Evolutionary conservation across 495 filamentous ascomycete species (phyloP), one percentile per base, ranked within the genome.

Genomic region (Aspergillus carlsbadensis): DNA sequence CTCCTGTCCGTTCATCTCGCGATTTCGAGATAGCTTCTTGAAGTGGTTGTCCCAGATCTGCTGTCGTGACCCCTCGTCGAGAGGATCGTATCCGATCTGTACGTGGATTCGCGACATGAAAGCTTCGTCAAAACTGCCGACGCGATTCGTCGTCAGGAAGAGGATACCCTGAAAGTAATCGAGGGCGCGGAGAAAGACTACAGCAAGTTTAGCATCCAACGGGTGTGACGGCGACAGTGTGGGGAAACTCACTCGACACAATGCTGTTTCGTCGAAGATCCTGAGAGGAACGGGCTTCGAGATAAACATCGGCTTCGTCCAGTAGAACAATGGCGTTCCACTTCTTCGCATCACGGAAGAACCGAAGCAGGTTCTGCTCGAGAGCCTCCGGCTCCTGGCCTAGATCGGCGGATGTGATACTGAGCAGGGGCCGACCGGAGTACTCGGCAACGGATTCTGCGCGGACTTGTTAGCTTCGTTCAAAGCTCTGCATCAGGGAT

Each of bases 201-300:
- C 8, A n/a, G 14, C n/a, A n/a, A 41, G 4, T 3, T 41, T 41
- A 10, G 37, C n/a, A 13, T 4, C 6, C 6, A n/a, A 3, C 37
- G 1, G 7, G 37, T 1, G 4, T 29, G 3, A 4, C 4, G 37
- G n/a, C 7, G 3, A 20, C 7, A 13, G 7, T 41, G 0, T 3
- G 6, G 37, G n/a, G 1, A 36, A 24, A 59, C 57, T 54, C 15
- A 76, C 57, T 56, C 15, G 78, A 78, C 1, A 85, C 81, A 5
- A 85, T 71, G 44, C 73, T 72, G 64, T 84, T 85, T 29, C 81
- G 71, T 53, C 77, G 70, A 6, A 85, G 71, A 39, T 84, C 79
- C 36, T 73, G 55, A 0, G 65, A 8, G 10, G 22, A 36, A 2
- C 65, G 57, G 3, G 46, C 36, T 36, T 65, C 54, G 18, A 70